Evolutionary conservation across 768 basidiomycete genomes (phyloP).

Genomic region (Candolleomyces eurysporus): DNA sequence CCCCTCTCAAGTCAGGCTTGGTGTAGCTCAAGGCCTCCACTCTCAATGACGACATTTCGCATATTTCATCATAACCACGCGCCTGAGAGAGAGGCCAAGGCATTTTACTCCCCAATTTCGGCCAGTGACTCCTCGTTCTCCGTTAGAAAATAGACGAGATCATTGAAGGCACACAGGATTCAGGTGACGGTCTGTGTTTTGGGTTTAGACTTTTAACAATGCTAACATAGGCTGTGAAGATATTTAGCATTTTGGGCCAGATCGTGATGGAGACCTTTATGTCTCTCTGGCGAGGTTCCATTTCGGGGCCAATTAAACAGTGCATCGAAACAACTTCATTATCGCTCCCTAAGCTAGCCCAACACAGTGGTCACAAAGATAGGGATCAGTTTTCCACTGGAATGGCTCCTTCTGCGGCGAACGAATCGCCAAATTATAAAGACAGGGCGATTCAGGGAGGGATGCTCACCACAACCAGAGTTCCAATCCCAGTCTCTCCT

Average conservation of each 20-base stretch:
- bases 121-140: neutral
- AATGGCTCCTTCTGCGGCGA: too few species aligned
- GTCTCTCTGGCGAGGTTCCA: neutral
- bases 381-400: too few species aligned
- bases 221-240: constrained; percentile 1
- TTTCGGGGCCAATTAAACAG: constrained; percentile 1
- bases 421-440: neutral
- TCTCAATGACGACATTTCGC: neutral
- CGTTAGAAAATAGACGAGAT: neutral
- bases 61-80: neutral
- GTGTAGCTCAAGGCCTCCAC: too few species aligned
- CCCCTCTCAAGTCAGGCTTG: too few species aligned
- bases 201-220: constrained; percentile 3
- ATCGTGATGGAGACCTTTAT: neutral
- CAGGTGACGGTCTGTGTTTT: neutral
- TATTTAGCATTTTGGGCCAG: neutral
- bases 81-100: neutral
- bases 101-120: too few species aligned
- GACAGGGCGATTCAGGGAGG: neutral
- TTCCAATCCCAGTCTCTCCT: neutral
- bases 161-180: neutral
- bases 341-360: neutral
- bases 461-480: too few species aligned
- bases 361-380: too few species aligned
- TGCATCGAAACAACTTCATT: neutral